Base-by-base conservation (phyloP, 768 basidiomycete species). In the Leccinum barrowsii region DNA sequence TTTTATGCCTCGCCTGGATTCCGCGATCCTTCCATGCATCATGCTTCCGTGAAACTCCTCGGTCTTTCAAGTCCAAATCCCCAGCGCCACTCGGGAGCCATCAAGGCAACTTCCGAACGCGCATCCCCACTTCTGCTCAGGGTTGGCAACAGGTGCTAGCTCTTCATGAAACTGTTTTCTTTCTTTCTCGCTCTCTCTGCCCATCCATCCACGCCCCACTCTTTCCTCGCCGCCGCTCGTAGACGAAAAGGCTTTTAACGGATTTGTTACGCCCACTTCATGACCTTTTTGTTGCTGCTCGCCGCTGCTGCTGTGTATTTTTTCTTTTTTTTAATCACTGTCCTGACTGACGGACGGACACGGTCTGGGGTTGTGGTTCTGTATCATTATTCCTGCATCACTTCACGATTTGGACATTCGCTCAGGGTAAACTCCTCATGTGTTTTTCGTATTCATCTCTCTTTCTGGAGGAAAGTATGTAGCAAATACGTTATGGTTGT, bases 341-440 rank as follows among this genome's bases (percentile, higher is more conserved):
- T 58, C 48, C 40, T 44, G 37, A 61, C 32, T 32, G 62, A 66
- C 64, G 19, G 42, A 21, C 19, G 19, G 19, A 44, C 42, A 42
- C n/a, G n/a, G 40, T n/a, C 2, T 0, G 37, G 37, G 69, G 59
- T 47, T 56, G 59, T 58, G 59, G 55, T 59, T 58, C 49, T 74
- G 73, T 74, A 74, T 73, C 69, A 63, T 73, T 74, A 72, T 44
- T 74, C 64, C 59, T 47, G 71, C 72, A 74, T 73, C 61, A 61
- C 64, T 67, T 50, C 67, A 21, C 42, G 19, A 60, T 54, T 61
- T 58, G 70, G 65, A 71, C 69, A 32, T 58, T 59, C 21, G 22
- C 42, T 44, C 21, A 52, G 32, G 19, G 34, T 60, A 44, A 56
- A 19, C 55, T 56, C 32, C 49, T 56, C 66, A 64, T 58, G 61